A percentile compares a stretch with the other conserved stretches of the same genome.
Conservation (phyloP, 495 filamentous ascomycete species). For the Sporormia fimetaria region DNA sequence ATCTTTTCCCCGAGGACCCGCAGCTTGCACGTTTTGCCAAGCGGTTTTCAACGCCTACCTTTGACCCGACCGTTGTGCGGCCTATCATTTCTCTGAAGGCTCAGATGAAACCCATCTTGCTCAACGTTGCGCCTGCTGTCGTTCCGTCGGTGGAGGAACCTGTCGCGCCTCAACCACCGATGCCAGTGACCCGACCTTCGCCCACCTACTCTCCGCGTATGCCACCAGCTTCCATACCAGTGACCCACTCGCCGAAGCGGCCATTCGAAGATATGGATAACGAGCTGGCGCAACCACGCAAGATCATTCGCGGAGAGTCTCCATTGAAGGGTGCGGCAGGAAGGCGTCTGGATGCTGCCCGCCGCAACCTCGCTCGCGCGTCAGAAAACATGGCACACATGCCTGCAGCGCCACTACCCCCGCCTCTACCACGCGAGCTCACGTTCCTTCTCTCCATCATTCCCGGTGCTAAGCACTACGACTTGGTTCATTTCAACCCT, state of each 20-base stretch:
- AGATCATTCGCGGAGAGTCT: conserved; percentile 69
- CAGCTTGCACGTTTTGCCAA: conserved; percentile 61
- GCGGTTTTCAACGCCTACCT: conserved; percentile 54
- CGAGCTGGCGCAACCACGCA: conserved; percentile 58
- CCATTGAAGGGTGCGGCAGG: conserved; percentile 79
- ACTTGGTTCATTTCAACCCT: conserved; percentile 53
- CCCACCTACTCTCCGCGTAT: conserved; percentile 19
- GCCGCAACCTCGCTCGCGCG: conserved; percentile 33
- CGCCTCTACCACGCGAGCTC: conserved; percentile 61
- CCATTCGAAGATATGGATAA: conserved; percentile 60
- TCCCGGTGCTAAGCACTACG: conserved; percentile 62
- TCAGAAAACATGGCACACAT: conserved; percentile 1
- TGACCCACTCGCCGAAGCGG: conserved; percentile 66
- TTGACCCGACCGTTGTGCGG: conserved; percentile 66
- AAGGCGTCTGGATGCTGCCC: conserved; percentile 69
- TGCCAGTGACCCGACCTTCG: conserved; percentile 4
- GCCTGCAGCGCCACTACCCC: conserved; percentile 17
- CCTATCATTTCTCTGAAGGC: conserved; percentile 70
- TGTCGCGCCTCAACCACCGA: conserved; percentile 4
- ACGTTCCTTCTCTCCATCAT: conserved; percentile 74
- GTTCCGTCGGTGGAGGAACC: conserved; percentile 41
- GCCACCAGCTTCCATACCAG: conserved; percentile 12
- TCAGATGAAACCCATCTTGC: conserved; percentile 56
- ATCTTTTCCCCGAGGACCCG: conserved; percentile 81
- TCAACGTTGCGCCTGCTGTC: conserved; percentile 5